Evolutionary conservation across 305 asterid species (phyloP).

Genomic region (Ajuga reptans): DNA sequence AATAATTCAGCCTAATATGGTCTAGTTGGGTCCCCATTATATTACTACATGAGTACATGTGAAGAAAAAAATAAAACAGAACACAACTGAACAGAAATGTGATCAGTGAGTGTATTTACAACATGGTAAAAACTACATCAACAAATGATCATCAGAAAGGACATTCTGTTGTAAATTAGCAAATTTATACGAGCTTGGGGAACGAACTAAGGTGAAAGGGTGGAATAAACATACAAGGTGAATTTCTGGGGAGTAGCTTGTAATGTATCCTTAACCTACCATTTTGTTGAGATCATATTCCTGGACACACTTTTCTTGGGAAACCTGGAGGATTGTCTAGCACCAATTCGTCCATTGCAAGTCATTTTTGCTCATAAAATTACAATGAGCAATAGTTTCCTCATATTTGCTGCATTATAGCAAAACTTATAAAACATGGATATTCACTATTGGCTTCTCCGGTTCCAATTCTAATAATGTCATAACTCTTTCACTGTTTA

Average conservation of each 20-base stretch:
- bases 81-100: background rate
- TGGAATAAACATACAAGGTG: background rate
- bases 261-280: background rate
- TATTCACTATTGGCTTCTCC: background rate
- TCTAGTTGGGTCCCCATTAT: background rate
- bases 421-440: background rate
- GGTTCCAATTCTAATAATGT: conserved; percentile 1
- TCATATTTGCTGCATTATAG: background rate
- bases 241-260: conserved; percentile 10
- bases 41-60: background rate
- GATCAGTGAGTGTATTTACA: background rate
- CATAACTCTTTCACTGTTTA: background rate
- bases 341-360: background rate
- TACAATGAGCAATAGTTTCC: conserved; percentile 2
- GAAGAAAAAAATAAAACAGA: conserved; percentile 1
- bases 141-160: background rate
- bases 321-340: background rate
- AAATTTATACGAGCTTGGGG: background rate
- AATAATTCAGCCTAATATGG: conserved; percentile 8
- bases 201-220: background rate
- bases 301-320: background rate
- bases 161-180: background rate
- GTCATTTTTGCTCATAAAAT: background rate
- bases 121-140: conserved; percentile 2
- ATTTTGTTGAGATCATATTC: background rate